Evolutionary conservation across 306 rosid genomes (phyloP), one percentile per base, ranked within the genome.

Genomic region (Acmispon strigosus): DNA sequence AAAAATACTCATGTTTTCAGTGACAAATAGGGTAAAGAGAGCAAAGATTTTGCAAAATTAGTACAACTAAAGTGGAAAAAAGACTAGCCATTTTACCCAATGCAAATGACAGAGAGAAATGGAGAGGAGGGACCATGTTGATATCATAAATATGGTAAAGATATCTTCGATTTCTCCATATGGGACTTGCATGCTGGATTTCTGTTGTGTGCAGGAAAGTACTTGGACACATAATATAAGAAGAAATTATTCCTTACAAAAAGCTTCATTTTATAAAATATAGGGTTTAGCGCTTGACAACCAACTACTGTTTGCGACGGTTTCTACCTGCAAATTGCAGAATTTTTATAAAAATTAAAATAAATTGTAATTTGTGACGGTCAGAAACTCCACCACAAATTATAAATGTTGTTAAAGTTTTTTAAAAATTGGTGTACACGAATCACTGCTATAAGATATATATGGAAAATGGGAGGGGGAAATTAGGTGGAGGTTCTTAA

Each of bases 171-270:
- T 66, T 75, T 72, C 78, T 78, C 47, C 49, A 49, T 72, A 24
- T 72, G 54, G 73, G 24, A 58, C 29, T 73, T 65, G 82, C 78
- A 72, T 66, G 57, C 51, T 72, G 70, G 82, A 78, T 78, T 75
- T 78, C 15, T 65, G 51, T 50, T 57, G 74, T 62, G 63, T 59
- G 39, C 65, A 58, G 52, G 70, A 78, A 78, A 78, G 82, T 78
- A 24, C 78, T 57, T 72, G 51, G 82, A 65, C 49, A 24, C 55
- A 72, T 41, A 64, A 57, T 65, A 65, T 56, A 60, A 65, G 24
- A 72, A 65, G 16, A 64, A 72, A 64, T 7, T 72, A 15, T 57
- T 37, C 62, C 42, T 63, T 54, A 52, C n/a, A 47, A 27, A 27
- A 16, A 20, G n/a, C 8, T 62, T n/a, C 50, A 18, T 62, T 32